Percentiles rank a stretch among this genome's conserved stretches.
These are phyloP conservation scores for Cetradonia linearis DNA, from an alignment of 495 filamentous ascomycete genomes.

Conservation along the genomic window DNA sequence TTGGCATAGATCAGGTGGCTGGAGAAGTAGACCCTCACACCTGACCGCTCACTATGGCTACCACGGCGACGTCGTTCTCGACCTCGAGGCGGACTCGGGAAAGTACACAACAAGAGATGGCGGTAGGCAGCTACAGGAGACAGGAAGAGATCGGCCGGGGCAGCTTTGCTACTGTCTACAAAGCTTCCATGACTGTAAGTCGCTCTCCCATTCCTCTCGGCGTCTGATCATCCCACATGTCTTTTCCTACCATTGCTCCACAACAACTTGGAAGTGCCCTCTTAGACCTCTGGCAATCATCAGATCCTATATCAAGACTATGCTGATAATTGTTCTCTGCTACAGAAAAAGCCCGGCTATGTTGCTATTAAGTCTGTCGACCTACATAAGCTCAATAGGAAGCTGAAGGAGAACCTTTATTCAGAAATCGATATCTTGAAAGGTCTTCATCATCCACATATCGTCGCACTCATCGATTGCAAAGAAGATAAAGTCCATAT, in stretches of 20 bases:
- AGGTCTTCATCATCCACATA: slow-evolving; percentile 86
- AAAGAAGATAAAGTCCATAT: slow-evolving; percentile 77
- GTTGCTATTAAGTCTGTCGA: slow-evolving; percentile 97
- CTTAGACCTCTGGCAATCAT: neutral
- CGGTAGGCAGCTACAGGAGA: slow-evolving; percentile 66
- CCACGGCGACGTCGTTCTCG: slow-evolving; percentile 30
- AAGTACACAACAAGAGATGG: slow-evolving; percentile 44
- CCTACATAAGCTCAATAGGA: slow-evolving; percentile 77
- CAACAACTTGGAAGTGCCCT: neutral
- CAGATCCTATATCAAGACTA: neutral
- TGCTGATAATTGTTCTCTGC: slow-evolving; percentile 34
- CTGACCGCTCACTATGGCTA: slow-evolving; percentile 32
- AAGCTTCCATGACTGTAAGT: slow-evolving; percentile 74
- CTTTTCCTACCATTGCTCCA: neutral
- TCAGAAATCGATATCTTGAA: slow-evolving; percentile 92
- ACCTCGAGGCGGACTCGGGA: slow-evolving; percentile 39
- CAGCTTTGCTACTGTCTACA: slow-evolving; percentile 91
- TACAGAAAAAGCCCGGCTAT: slow-evolving; percentile 49
- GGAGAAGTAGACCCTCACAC: slow-evolving; percentile 9
- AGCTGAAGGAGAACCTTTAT: slow-evolving; percentile 90
- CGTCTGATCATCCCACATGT: neutral
- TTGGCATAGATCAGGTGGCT: slow-evolving; percentile 13
- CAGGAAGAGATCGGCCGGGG: slow-evolving; percentile 84
- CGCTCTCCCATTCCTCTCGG: neutral
- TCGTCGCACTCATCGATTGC: slow-evolving; percentile 90